Base-by-base conservation (phyloP, 83 land plant species). In the Picea mariana region DNA sequence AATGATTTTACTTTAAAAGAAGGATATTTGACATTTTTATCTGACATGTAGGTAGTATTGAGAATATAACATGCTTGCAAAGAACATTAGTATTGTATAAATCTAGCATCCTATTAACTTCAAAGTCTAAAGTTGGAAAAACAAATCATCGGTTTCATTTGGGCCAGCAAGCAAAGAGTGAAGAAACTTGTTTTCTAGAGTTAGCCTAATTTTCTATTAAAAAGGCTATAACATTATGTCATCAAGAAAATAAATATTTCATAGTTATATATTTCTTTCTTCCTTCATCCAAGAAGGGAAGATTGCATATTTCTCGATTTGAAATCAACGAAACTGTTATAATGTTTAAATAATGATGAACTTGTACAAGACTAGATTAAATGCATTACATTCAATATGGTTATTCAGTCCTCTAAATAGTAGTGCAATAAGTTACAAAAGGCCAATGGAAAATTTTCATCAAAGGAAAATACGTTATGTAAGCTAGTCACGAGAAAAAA, bases 321-420 rank as follows among this genome's bases (percentile, higher is more conserved):
- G 34, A 31, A 31, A 31, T 31, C 44, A 31, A 67, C 3, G 49
- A 17, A 6, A 71, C 21, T 40, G 17, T 71, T 40, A n/a, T 40
- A 71, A 71, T 7, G 40, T 16, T 34, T 17, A 34, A 6, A 47
- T 71, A 5, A 20, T 17, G 2, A 4, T 6, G 6, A 69, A 69
- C 44, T 15, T 69, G 75, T 69, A 47, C 47, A 31, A 7, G 8
- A 42, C 0, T 6, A 42, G 44, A 5, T 42, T 42, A 42, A 5
- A 2, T 0, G 2, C 1, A 69, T 69, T n/a, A 18, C 49, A 71
- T 34, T 9, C 49, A 40, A 38, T 21, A 40, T 34, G n/a, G 18
- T 18, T 40, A 23, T 38, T 71, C 21, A 42, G 4, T 42, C 44
- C 44, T 42, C 44, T 42, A 42, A 88, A 91, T 31, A 31, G 2